Evolutionary conservation across 352 stramenopile species (phyloP), one percentile per base, ranked within the genome.

Genomic region (Hyaloperonospora arabidopsidis): DNA sequence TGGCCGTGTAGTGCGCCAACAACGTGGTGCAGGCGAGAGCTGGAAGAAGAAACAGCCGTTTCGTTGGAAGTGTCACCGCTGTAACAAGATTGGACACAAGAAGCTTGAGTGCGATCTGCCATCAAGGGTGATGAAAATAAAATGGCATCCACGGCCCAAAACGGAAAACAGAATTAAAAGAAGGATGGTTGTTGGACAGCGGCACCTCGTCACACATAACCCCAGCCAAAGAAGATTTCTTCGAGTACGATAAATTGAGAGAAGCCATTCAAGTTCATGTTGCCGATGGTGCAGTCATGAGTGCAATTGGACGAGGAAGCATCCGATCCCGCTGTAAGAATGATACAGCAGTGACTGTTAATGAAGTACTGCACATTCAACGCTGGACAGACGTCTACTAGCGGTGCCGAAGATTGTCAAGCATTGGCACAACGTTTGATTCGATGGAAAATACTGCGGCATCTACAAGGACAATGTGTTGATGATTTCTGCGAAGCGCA

Each of bases 1-100:
- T 29, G 25, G n/a, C n/a, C n/a, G 80, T 34, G 41, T 13, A 38
- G 7, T 13, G 13, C 32, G 36, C 36, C 6, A n/a, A 45, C 39
- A 22, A 10, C n/a, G 14, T 17, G 12, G 7, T 22, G n/a, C 14
- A 12, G n/a, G 11, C 2, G n/a, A 45, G 18, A 45, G n/a, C 39
- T 23, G 7, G n/a, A 45, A 45, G 39, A 45, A 45, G 35, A 41
- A 41, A 18, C 35, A 41, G n/a, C 12, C 35, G 35, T 41, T 41
- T 41, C 11, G 35, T 41, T 3, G 35, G 12, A 41, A 41, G n/a
- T 41, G 35, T 18, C 35, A 41, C 35, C 35, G 35, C 35, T 41
- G 12, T 18, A 15, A 41, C 12, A 41, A 18, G 35, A 18, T 41
- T 15, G 35, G 35, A 18, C 35, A 41, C 35, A 41, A 41, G 35